These are phyloP conservation scores for Alternaria hordeiaustralica DNA, from an alignment of 2,329 filamentous ascomycete genomes.

Conservation along the genomic window DNA sequence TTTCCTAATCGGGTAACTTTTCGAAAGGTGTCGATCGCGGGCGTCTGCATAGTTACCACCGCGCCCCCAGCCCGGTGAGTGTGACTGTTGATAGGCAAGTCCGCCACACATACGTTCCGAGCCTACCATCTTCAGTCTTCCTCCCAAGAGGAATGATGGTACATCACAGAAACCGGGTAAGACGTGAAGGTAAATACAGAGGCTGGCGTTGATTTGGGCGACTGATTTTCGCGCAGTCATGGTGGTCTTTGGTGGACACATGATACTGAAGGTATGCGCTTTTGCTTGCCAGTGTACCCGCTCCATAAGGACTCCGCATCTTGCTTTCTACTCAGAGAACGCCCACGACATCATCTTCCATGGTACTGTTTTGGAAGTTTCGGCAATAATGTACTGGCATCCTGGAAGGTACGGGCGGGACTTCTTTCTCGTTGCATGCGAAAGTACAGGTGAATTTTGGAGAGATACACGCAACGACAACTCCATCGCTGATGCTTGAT, in stretches of 20 bases:
- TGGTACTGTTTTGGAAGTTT: not conserved
- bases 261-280: not conserved
- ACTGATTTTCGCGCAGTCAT: not conserved
- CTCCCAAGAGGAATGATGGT: not conserved
- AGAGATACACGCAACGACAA: not conserved
- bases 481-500: too few species aligned
- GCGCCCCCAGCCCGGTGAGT: not conserved
- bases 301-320: not conserved
- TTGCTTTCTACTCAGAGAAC: not conserved
- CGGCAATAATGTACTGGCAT: not conserved
- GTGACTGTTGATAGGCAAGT: not conserved
- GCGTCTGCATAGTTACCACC: not conserved
- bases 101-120: not conserved
- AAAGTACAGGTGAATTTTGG: fast-evolving
- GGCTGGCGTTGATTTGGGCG: not conserved
- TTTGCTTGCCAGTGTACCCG: not conserved
- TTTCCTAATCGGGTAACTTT: not conserved
- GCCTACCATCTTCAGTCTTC: not conserved
- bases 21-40: not conserved
- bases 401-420: not conserved
- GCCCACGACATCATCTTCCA: fast-evolving
- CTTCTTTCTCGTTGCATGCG: not conserved
- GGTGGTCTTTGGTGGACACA: not conserved
- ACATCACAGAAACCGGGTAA: not conserved
- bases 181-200: not conserved